Conservation (phyloP, 345 rosid species). For the Hypericum perforatum region DNA sequence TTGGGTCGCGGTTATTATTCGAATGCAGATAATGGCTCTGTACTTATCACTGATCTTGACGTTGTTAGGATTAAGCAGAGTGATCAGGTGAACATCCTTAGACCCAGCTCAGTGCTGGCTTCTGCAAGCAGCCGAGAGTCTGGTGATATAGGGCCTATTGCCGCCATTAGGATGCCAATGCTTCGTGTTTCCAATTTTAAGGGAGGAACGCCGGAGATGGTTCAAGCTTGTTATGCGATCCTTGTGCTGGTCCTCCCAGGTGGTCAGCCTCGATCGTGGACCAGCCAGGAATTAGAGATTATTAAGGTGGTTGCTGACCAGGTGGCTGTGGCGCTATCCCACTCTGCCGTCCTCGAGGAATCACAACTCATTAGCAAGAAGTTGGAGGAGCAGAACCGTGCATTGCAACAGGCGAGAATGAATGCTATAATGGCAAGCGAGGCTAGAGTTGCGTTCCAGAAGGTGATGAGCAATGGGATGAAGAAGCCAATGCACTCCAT, state of each 20-base stretch:
- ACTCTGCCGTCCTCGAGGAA: conserved; percentile 92
- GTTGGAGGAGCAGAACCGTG: conserved; percentile 77
- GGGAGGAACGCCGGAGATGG: conserved; percentile 78
- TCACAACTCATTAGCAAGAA: conserved; percentile 91
- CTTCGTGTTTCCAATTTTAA: conserved; percentile 73
- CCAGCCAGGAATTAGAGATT: conserved; percentile 73
- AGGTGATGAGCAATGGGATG: conserved; percentile 88
- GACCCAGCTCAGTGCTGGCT: conserved; percentile 51
- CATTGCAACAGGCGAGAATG: conserved; percentile 52
- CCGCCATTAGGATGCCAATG: conserved; percentile 97
- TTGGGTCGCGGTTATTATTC: conserved; percentile 39
- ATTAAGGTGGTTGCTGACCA: conserved; percentile 93
- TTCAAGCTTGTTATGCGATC: conserved; percentile 62
- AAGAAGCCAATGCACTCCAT: conserved; percentile 88
- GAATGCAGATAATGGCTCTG: conserved; percentile 20
- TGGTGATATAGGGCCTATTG: conserved; percentile 56
- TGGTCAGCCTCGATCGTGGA: conserved; percentile 60
- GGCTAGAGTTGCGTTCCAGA: conserved; percentile 71
- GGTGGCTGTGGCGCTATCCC: conserved; percentile 94
- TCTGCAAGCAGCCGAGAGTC: conserved; percentile 49
- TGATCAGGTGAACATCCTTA: conserved; percentile 49
- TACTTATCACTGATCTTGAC: conserved; percentile 60
- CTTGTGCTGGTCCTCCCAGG: conserved; percentile 77
- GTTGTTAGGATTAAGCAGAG: conserved; percentile 48
- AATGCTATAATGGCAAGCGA: conserved; percentile 85